Percentiles rank a stretch among this genome's conserved stretches.
These are phyloP conservation scores for Oidiodendron maius DNA, from an alignment of 495 filamentous ascomycete species.

Conservation along the genomic window DNA sequence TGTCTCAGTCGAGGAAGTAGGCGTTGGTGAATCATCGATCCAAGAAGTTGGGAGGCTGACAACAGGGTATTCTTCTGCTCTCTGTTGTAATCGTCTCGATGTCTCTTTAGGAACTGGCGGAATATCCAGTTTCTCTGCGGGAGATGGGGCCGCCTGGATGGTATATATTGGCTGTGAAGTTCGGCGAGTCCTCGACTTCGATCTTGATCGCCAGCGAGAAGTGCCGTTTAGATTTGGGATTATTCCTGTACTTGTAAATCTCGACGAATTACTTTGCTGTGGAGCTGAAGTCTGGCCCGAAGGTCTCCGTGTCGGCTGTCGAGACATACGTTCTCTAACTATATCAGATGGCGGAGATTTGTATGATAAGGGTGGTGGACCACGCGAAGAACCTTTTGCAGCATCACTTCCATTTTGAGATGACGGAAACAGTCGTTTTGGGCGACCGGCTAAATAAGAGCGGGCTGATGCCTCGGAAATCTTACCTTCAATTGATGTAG, in stretches of 20 bases:
- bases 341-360: too few relatives aligned
- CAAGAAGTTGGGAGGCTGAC: conserved; percentile 12
- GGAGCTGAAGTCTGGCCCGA: too few relatives aligned
- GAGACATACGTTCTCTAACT: too few relatives aligned
- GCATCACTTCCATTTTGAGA: not conserved
- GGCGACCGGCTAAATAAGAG: too few relatives aligned
- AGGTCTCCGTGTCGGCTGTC: too few relatives aligned
- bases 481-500: not conserved
- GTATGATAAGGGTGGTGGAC: not conserved
- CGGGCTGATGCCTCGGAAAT: not conserved
- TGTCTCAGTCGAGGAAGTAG: conserved; percentile 16
- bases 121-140: conserved; percentile 4
- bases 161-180: conserved; percentile 2
- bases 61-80: conserved; percentile 13
- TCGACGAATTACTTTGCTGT: not conserved
- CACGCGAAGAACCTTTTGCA: not conserved
- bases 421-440: too few relatives aligned
- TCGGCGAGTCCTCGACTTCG: not conserved
- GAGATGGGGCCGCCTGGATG: conserved; percentile 9
- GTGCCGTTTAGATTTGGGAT: not conserved
- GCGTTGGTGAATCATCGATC: not conserved
- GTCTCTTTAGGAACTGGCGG: conserved; percentile 10
- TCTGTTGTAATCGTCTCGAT: conserved; percentile 4
- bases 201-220: not conserved
- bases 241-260: not conserved